These are phyloP conservation scores for Pterulicium gracile DNA, from an alignment of 1,284 basidiomycete genomes.

Conservation along the genomic window DNA sequence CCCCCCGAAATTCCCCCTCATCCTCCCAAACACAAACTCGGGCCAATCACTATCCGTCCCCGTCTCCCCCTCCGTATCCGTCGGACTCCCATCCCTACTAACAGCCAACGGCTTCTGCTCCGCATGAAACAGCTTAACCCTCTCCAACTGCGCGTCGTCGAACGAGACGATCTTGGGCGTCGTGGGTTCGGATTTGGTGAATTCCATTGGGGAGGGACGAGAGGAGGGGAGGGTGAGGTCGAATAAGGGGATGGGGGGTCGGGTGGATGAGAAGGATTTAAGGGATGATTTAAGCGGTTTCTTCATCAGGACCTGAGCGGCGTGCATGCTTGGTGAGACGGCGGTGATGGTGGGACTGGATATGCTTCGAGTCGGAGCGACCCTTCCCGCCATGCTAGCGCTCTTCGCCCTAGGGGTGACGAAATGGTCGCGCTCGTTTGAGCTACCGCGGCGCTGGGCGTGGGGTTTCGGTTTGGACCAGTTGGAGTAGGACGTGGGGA, in stretches of 20 bases:
- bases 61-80: constrained; percentile 55
- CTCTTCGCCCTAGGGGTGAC: not conserved
- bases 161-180: constrained; percentile 87
- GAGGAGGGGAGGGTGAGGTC: not conserved
- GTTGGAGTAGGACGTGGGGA: constrained; percentile 14
- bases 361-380: too few species aligned
- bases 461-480: constrained; percentile 10
- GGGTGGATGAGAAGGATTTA: constrained; percentile 51
- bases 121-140: constrained; percentile 87
- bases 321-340: too few species aligned
- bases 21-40: constrained; percentile 43
- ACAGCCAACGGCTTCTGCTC: constrained; percentile 93
- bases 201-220: constrained; percentile 14
- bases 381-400: too few species aligned
- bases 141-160: constrained; percentile 84
- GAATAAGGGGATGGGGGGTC: constrained; percentile 15
- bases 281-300: constrained; percentile 88
- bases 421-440: constrained; percentile 5
- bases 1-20: too few species aligned
- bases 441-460: constrained; percentile 6
- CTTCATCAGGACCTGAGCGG: too few species aligned
- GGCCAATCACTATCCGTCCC: constrained; percentile 63
- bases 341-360: too few species aligned
- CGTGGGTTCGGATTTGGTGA: constrained; percentile 47
- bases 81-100: constrained; percentile 83